Evolutionary conservation across 2,329 filamentous ascomycete genomes (phyloP), one percentile per base, ranked within the genome.

Genomic region (Epichloe coenophiala): DNA sequence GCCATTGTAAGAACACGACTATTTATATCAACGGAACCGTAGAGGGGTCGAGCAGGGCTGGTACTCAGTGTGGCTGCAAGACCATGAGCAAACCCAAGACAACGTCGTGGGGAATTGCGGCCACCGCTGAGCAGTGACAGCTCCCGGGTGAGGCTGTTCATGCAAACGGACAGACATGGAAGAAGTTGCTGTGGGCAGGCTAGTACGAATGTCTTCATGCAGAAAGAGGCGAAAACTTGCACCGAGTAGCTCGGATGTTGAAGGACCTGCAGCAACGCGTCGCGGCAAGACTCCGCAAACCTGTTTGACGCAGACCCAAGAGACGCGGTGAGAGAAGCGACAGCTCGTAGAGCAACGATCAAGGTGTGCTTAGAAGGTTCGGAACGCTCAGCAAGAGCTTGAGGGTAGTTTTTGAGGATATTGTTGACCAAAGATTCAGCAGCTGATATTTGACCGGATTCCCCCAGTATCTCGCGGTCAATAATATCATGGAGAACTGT

Each of bases 201-300:
- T 42, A 95, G 74, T 1, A 95, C 87, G 61, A 97, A 93, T 0
- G 78, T 81, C 58, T 91, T 88, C 59, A 97, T 73, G 61, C 89
- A 95, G 54, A 86, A 80, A 4, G 93, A 88, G 1, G 88, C 84
- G 60, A 93, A 86, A 3, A 97, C 82, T 62, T 98, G 93, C 2
- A 98, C 93, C 4, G 89, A 93, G 66, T 97, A 97, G 67, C 88
- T 96, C 1, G 90, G 88, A 66, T 98, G 93, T 59, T 95, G 88
- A 27, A 97, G 72, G 5, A 95, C 87, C 64, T 96, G 89, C 39
- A 97, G 72, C 35, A 98, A 71, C 4, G 86, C 86, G 64, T 98
- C 93, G 47, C 91, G 80, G 63, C 88, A 95, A 13, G 76, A 65
- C 56, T 98, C 94, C 7, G 88, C 86, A 58, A 96, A 81, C 49